Evolutionary conservation across 345 rosid genomes (phyloP).

Genomic region (Lepidium sativum): DNA sequence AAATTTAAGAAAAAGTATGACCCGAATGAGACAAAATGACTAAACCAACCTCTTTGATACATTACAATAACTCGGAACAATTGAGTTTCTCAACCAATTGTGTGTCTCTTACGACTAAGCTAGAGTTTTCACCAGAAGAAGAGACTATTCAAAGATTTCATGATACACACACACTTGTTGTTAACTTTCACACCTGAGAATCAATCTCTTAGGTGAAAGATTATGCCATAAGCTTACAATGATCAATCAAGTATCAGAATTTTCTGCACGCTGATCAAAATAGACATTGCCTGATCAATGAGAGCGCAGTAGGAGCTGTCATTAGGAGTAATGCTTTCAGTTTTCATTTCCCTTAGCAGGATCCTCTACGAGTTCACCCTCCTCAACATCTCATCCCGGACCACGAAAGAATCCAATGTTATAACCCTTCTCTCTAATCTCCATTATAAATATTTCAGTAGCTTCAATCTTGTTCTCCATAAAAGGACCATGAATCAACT

Average conservation of each 20-base stretch:
- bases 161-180: not conserved
- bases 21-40: too few species aligned
- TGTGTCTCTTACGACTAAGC: not conserved
- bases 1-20: too few species aligned
- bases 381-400: too few species aligned
- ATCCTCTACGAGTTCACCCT: too few species aligned
- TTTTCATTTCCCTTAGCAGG: conserved; percentile 73
- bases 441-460: too few species aligned
- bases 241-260: not conserved
- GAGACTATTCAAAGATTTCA: not conserved
- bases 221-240: not conserved
- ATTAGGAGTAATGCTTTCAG: conserved; percentile 73
- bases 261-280: not conserved
- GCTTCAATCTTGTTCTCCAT: too few species aligned
- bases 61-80: too few species aligned
- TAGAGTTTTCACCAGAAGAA: not conserved
- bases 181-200: not conserved
- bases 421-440: too few species aligned
- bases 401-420: too few species aligned
- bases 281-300: conserved; percentile 55
- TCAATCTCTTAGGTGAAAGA: not conserved
- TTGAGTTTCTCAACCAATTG: not conserved
- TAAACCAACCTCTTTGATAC: too few species aligned
- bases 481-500: too few species aligned
- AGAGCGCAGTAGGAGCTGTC: conserved; percentile 61